Evolutionary conservation across 495 filamentous ascomycete species (phyloP).

Genomic region (Haplographium delicatum): DNA sequence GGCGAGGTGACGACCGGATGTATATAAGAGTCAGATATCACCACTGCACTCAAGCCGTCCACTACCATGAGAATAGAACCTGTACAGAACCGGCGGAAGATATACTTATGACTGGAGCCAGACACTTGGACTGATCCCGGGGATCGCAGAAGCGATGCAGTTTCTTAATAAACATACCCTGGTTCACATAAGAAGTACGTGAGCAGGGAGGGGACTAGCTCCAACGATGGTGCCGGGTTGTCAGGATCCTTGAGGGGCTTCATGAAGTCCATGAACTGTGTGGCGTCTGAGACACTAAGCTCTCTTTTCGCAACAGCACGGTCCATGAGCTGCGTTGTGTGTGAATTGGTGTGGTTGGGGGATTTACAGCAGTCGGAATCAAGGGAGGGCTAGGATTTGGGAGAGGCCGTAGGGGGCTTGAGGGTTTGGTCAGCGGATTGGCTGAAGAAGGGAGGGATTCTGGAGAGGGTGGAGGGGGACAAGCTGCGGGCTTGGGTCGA

Average conservation of each 20-base stretch:
- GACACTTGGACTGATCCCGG: conserved; percentile 18
- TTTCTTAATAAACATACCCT: conserved; percentile 6
- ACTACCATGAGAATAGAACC: not conserved
- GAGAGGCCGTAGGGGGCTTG: too few species aligned
- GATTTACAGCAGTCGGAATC: too few species aligned
- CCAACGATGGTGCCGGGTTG: conserved; percentile 21
- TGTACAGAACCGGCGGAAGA: conserved; percentile 9
- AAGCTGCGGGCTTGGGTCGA: too few species aligned
- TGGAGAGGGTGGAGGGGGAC: too few species aligned
- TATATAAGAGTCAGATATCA: conserved; percentile 10
- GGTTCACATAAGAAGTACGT: conserved; percentile 13
- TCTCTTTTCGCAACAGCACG: too few species aligned
- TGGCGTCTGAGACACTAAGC: conserved; percentile 24
- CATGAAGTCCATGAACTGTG: conserved; percentile 19
- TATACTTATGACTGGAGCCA: conserved; percentile 22
- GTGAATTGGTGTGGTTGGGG: too few species aligned
- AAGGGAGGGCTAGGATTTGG: too few species aligned
- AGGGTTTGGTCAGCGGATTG: too few species aligned
- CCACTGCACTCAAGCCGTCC: conserved; percentile 1
- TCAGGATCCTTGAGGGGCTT: not conserved
- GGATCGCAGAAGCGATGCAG: conserved; percentile 15
- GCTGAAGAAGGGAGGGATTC: too few species aligned
- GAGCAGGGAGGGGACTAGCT: conserved; percentile 16
- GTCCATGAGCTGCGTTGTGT: too few species aligned
- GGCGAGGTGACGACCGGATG: not conserved